Percentiles rank a stretch among this genome's conserved stretches.
Conservation (phyloP, 768 basidiomycete genomes). For the Royoungia palumana region DNA sequence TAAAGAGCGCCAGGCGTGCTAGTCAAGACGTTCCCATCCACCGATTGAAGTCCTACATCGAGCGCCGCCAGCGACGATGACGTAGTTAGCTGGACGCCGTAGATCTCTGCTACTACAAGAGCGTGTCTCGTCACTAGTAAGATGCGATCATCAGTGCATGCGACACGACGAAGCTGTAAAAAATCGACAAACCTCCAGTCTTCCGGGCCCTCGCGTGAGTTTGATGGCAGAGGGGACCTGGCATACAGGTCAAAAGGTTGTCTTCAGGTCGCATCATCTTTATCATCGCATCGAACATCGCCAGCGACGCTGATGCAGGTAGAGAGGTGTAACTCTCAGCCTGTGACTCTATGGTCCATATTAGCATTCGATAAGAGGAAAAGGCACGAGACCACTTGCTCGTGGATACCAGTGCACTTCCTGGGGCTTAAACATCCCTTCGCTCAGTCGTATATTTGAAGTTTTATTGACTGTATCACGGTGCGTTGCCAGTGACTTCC, state of each 20-base stretch:
- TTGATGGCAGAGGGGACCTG: not conserved
- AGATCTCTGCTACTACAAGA: too few relatives aligned
- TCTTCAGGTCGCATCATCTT: not conserved
- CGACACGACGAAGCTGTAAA: too few relatives aligned
- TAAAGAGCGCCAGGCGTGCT: not conserved
- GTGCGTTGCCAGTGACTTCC: too few relatives aligned
- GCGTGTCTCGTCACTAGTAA: too few relatives aligned
- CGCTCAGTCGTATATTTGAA: not conserved
- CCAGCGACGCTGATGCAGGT: not conserved
- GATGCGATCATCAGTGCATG: too few relatives aligned
- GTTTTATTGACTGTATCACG: too few relatives aligned
- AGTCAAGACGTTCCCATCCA: not conserved
- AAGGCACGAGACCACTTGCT: slow-evolving; percentile 6
- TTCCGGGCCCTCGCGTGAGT: too few relatives aligned
- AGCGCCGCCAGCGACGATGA: not conserved
- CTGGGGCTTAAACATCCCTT: not conserved
- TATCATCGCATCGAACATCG: not conserved
- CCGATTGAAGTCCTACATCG: not conserved
- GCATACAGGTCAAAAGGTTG: not conserved
- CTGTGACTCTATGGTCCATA: too few relatives aligned
- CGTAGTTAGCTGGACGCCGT: not conserved
- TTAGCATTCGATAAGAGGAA: too few relatives aligned
- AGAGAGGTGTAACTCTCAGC: not conserved
- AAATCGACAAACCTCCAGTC: too few relatives aligned
- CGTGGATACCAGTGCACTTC: not conserved